Percentiles rank a stretch among this genome's conserved stretches.
phyloP scores from a whole-genome alignment of 305 asterid genomes.

The Fraxinus floribunda region DNA sequence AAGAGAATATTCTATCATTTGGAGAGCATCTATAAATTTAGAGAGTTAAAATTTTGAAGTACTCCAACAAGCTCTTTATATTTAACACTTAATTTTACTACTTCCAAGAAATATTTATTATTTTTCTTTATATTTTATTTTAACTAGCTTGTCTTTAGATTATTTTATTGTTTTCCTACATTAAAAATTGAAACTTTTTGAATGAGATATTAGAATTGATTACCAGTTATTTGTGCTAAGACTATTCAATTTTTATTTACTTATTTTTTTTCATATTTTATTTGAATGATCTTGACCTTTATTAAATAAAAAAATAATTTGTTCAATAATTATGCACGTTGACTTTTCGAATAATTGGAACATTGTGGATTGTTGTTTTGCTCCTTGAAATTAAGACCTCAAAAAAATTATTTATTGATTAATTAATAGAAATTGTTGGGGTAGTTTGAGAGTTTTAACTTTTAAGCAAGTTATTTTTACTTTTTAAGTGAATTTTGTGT shows the following conservation, averaged over 20 bases:
- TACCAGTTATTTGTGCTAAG: not conserved
- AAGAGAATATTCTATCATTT: too few species aligned
- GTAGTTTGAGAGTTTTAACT: not conserved
- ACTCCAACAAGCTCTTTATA: too few species aligned
- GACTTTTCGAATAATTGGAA: not conserved
- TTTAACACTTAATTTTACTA: too few species aligned
- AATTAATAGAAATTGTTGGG: not conserved
- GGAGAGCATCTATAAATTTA: too few species aligned
- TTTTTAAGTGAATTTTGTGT: not conserved
- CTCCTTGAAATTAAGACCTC: not conserved
- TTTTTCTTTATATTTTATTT: too few species aligned
- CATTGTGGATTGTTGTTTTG: not conserved
- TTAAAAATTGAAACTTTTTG: too few species aligned
- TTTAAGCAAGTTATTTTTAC: not conserved
- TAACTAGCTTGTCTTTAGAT: too few species aligned
- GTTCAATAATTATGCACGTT: not conserved
- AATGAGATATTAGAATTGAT: constrained; percentile 22
- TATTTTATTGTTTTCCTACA: too few species aligned
- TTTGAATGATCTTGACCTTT: not conserved
- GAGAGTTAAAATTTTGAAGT: too few species aligned
- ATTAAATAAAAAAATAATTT: not conserved
- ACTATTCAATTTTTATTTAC: not conserved
- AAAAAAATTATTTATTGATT: not conserved
- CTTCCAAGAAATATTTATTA: too few species aligned
- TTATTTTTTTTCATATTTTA: not conserved